Evolutionary conservation across 345 rosid species (phyloP).

Genomic region (Abelmoschus esculentus): DNA sequence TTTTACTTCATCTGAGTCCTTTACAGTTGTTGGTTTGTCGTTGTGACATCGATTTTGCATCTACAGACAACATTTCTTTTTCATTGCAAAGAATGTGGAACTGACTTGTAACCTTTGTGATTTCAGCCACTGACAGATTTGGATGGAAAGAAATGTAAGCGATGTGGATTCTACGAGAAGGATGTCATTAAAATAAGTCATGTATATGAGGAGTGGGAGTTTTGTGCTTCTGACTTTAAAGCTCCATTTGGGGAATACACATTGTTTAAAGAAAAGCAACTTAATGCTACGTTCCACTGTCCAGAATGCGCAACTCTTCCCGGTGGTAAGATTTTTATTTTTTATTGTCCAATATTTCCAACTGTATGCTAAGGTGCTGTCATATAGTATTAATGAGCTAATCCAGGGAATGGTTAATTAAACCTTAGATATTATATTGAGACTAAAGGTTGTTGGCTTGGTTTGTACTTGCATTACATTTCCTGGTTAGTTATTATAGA

Average conservation of each 20-base stretch:
- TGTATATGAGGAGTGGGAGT: conserved; percentile 76
- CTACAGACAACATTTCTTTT: neutral
- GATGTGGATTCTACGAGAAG: conserved; percentile 87
- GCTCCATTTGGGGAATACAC: conserved; percentile 43
- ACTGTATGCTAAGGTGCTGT: neutral
- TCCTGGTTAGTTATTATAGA: neutral
- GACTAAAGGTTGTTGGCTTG: neutral
- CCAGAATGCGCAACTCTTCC: conserved; percentile 36
- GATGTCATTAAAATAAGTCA: conserved; percentile 48
- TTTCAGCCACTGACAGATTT: conserved; percentile 66
- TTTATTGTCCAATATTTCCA: neutral
- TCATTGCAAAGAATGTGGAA: neutral
- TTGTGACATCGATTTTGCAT: neutral
- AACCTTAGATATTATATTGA: neutral
- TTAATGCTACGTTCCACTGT: conserved; percentile 67
- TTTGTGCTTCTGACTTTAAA: conserved; percentile 71
- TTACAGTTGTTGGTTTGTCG: neutral
- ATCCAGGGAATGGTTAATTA: neutral
- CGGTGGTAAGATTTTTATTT: conserved; percentile 31
- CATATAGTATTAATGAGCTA: neutral
- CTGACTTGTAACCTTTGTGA: conserved; percentile 7
- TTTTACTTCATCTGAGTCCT: neutral
- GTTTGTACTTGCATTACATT: neutral
- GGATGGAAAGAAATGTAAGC: conserved; percentile 64
- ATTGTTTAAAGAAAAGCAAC: conserved; percentile 39